Evolutionary conservation across 1,284 basidiomycete genomes (phyloP), one percentile per base, ranked within the genome.

Genomic region (Violaceomyces palustris): DNA sequence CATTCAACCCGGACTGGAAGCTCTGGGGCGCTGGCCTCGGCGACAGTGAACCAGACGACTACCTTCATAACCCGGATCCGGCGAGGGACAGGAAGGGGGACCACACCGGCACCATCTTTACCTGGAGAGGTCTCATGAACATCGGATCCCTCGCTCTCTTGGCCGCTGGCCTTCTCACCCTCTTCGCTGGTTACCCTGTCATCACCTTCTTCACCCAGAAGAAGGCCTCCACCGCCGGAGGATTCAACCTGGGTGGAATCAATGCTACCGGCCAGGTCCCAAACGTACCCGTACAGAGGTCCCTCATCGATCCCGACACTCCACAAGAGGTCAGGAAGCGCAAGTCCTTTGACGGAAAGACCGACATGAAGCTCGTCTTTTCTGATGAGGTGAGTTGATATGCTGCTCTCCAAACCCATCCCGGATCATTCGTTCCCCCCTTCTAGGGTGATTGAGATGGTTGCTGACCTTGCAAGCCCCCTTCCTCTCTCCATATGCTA

Each of bases 281-380:
- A 5, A 41, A 53, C 35, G 27, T 59, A 8, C 31, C 52, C 8
- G n/a, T 58, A 14, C 52, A 50, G 1, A 39, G 42, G 9, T 22
- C 32, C 1, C 47, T 69, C 27, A 46, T 71, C 29, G 69, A 71
- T 38, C 53, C 52, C 4, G 65, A 69, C 35, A 71, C 69, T 1
- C 67, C 67, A 1, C 28, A 18, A 3, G 34, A 45, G 11, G 53
- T 42, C 12, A 29, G 6, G 11, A 67, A 39, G 3, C 45, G 61
- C 18, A 38, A 14, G 11, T 50, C 49, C 4, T 30, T 43, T 0
- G 50, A 60, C 26, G 61, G 52, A 11, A 48, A 47, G 1, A 39
- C 42, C 6, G 47, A 53, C 24, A 58, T 63, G 58, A 45, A 54
- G 11, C 46, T 72, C n/a, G 67, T 69, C 8, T 72, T 69, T 23